Evolutionary conservation across 2,329 filamentous ascomycete genomes (phyloP).

Genomic region (Alternaria brassicae): DNA sequence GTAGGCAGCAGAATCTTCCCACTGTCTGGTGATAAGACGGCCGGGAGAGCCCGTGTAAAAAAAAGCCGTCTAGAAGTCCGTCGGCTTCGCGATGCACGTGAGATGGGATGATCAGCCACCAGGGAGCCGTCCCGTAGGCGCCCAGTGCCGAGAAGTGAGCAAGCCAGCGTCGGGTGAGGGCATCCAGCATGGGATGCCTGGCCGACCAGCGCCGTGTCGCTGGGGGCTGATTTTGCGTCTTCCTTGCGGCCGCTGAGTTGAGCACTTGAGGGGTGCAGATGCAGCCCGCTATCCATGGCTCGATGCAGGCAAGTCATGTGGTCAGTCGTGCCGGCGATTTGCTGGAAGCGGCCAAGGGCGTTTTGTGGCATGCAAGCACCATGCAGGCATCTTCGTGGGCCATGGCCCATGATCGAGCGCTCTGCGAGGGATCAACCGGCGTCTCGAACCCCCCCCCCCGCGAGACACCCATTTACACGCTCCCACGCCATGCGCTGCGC

Average conservation of each 20-base stretch:
- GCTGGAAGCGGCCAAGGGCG: slow-evolving; percentile 24
- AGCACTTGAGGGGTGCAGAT: slow-evolving; percentile 16
- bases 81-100: slow-evolving; percentile 20
- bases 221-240: not conserved
- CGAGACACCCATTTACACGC: slow-evolving; percentile 13
- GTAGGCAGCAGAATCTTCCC: slow-evolving; percentile 11
- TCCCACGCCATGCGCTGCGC: slow-evolving; percentile 36
- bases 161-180: not conserved
- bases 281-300: slow-evolving; percentile 19
- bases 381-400: slow-evolving; percentile 31
- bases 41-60: slow-evolving; percentile 22
- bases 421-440: slow-evolving; percentile 21
- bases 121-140: slow-evolving; percentile 23
- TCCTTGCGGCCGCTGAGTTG: slow-evolving; percentile 9
- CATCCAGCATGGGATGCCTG: slow-evolving; percentile 14
- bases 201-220: slow-evolving; percentile 21
- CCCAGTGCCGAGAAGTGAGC: slow-evolving; percentile 14
- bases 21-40: slow-evolving; percentile 25
- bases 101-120: slow-evolving; percentile 28
- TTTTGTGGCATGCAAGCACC: slow-evolving; percentile 17
- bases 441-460: slow-evolving; percentile 17
- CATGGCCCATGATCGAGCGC: slow-evolving; percentile 31
- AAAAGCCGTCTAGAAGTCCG: slow-evolving; percentile 1
- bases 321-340: slow-evolving; percentile 24
- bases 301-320: slow-evolving; percentile 27